phyloP scores from a whole-genome alignment of 164 flowering plant species.

The Buxus sempervirens region DNA sequence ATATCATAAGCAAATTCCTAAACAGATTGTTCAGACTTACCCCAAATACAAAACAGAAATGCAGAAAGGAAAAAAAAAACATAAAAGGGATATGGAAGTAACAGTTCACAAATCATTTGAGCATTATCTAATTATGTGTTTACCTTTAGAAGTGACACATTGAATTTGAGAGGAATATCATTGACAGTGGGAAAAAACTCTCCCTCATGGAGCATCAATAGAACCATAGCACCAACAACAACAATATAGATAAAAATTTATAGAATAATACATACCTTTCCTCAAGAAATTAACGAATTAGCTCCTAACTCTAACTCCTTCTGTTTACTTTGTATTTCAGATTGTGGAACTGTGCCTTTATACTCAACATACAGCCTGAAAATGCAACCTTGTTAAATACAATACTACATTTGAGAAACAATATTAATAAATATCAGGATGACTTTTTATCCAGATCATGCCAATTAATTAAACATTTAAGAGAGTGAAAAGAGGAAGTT shows the following conservation, averaged over 20 bases:
- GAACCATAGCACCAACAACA: too few relatives aligned
- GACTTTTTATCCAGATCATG: neutral
- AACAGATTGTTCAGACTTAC: too few relatives aligned
- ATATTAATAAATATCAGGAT: neutral
- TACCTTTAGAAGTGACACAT: constrained; percentile 91
- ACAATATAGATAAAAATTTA: neutral
- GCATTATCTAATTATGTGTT: neutral
- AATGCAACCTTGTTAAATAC: constrained; percentile 4
- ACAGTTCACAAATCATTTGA: too few relatives aligned
- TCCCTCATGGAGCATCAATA: too few relatives aligned
- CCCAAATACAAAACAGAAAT: too few relatives aligned
- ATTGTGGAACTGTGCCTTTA: constrained; percentile 60
- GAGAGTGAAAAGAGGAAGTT: neutral
- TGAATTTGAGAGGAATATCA: constrained; percentile 79
- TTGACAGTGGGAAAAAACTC: constrained; percentile 86
- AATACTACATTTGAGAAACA: neutral
- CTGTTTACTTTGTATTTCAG: constrained; percentile 56
- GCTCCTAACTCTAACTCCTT: constrained; percentile 65
- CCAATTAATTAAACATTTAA: too few relatives aligned
- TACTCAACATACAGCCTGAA: constrained; percentile 87
- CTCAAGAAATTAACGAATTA: constrained; percentile 63
- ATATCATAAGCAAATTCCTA: too few relatives aligned
- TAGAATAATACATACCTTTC: constrained; percentile 43
- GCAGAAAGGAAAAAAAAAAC: too few relatives aligned
- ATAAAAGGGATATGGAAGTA: too few relatives aligned